Evolutionary conservation across 805 yeast genomes (phyloP), one percentile per base, ranked within the genome.

Genomic region (Lachancea dasiensis): DNA sequence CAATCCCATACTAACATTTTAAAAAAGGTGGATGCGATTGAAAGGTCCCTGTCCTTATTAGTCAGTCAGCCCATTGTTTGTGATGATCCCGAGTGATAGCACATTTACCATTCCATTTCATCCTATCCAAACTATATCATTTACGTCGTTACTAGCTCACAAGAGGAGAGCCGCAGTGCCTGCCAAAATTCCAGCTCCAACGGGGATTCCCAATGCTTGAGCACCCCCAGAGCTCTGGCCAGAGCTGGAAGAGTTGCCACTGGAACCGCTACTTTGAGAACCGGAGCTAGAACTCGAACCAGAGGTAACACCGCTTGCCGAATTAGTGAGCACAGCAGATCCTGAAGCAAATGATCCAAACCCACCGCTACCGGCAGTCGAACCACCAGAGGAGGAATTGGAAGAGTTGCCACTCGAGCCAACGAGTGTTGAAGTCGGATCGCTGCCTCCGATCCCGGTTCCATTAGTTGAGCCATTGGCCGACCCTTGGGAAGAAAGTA

Each of bases 151-250:
- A n/a, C n/a, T n/a, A n/a, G n/a, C n/a, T n/a, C 13, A 30, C 17
- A 30, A 18, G 14, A 40, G 24, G 20, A 40, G 13, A 3, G 39
- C 39, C 23, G 31, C 11, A 15, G 33, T 21, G 10, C 31, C 38
- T 13, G 39, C 39, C 20, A 34, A 13, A 5, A 34, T 13, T 29
- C 39, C 38, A 6, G 38, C 39, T 9, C 35, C 38, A 8, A 39
- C 24, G 10, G 42, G 38, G 13, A 30, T 28, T n/a, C 26, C 27
- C 19, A 34, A 17, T 11, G 30, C 25, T 21, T 27, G 27, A 5
- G 34, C 39, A 11, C 24, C 37, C 6, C 43, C 30, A n/a, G 44
- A 38, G 19, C 27, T 29, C n/a, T n/a, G n/a, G n/a, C n/a, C n/a
- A 21, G 27, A 18, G 19, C 34, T 16, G 25, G 34, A 33, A 25